phyloP scores from a whole-genome alignment of 169 alveolate genomes.

The Plasmodium malariae region DNA sequence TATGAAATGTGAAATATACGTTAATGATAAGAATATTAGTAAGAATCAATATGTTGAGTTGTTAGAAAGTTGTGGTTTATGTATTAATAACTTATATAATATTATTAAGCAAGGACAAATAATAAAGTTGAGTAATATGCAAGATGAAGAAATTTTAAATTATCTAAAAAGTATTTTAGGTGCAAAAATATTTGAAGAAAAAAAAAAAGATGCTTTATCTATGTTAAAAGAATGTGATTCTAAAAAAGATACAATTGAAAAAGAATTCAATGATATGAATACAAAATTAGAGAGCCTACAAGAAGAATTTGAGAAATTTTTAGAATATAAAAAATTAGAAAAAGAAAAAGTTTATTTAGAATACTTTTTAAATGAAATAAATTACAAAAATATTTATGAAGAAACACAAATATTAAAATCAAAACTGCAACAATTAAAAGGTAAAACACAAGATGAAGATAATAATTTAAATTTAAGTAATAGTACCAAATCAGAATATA shows the following conservation, averaged over 20 bases:
- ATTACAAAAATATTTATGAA: conserved; percentile 72
- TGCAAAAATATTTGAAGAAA: conserved; percentile 75
- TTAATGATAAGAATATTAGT: conserved; percentile 71
- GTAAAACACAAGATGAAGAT: conserved; percentile 76
- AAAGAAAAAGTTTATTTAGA: conserved; percentile 75
- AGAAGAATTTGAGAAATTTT: conserved; percentile 78
- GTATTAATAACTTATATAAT: conserved; percentile 62
- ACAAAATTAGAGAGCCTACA: conserved; percentile 78
- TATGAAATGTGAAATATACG: conserved; percentile 74
- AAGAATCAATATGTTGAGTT: conserved; percentile 76
- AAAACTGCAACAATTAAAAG: conserved; percentile 64
- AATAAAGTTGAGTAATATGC: conserved; percentile 72
- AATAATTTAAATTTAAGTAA: conserved; percentile 37
- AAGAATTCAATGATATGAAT: conserved; percentile 81
- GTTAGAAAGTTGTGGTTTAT: conserved; percentile 71
- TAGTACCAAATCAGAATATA: conserved; percentile 50
- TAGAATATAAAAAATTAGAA: conserved; percentile 74
- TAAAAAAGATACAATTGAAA: conserved; percentile 78
- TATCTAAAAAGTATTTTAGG: conserved; percentile 73
- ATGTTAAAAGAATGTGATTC: conserved; percentile 80
- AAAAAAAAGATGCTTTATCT: conserved; percentile 75
- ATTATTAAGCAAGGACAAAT: conserved; percentile 75
- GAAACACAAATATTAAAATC: conserved; percentile 69
- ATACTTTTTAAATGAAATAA: conserved; percentile 68
- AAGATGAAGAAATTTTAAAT: conserved; percentile 70